These are phyloP conservation scores for Lasiodiplodia theobromae DNA, from an alignment of 2,329 filamentous ascomycete species.

Conservation along the genomic window DNA sequence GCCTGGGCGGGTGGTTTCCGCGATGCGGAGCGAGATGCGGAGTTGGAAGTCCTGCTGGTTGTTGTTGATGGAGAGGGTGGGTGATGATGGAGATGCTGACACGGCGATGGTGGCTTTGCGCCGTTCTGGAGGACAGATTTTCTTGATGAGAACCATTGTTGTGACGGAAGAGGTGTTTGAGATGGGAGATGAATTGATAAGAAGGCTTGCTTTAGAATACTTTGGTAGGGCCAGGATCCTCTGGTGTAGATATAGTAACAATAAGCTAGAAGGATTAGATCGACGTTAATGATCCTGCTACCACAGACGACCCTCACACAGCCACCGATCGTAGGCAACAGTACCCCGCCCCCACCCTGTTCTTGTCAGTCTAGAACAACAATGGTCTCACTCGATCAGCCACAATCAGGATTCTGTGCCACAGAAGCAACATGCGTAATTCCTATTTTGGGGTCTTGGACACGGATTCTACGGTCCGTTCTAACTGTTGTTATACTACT, in stretches of 20 bases:
- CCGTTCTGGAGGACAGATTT: not conserved
- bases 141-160: slow-evolving; percentile 11
- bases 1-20: not conserved
- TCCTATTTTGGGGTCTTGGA: not conserved
- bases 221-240: too few relatives aligned
- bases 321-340: not conserved
- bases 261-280: not conserved
- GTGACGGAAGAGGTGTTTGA: not conserved
- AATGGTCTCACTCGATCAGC: not conserved
- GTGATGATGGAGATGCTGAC: slow-evolving; percentile 70
- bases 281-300: not conserved
- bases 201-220: not conserved
- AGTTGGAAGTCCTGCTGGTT: slow-evolving; percentile 67
- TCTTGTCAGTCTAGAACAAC: not conserved
- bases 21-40: slow-evolving; percentile 6
- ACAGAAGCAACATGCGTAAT: not conserved
- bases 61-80: slow-evolving; percentile 77
- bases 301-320: not conserved
- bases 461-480: not conserved
- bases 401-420: not conserved
- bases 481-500: not conserved
- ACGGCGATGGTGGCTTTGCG: slow-evolving; percentile 63
- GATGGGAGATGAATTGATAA: too few relatives aligned
- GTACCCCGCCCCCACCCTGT: not conserved
- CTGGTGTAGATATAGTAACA: not conserved